Evolutionary conservation across 148 eudicot genomes (phyloP).

Genomic region (Rhododendron henanense): DNA sequence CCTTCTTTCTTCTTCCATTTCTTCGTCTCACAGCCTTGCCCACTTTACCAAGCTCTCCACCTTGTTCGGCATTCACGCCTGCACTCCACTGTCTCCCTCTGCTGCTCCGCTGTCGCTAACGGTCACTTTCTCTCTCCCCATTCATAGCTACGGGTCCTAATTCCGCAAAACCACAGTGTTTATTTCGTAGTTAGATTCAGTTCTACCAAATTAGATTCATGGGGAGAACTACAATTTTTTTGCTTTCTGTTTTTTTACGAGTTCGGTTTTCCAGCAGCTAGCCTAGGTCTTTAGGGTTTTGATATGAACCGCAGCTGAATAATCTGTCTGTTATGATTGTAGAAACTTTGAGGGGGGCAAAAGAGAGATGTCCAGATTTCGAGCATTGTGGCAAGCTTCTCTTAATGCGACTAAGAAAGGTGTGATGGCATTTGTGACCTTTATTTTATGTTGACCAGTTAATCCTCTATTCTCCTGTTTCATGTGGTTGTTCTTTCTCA

Average conservation of each 20-base stretch:
- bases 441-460: not conserved
- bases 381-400: slow-evolving; percentile 75
- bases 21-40: no score
- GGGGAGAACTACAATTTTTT: not conserved
- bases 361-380: slow-evolving; percentile 65
- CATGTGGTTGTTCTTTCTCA: not conserved
- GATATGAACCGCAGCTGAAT: not conserved
- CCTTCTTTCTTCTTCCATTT: not conserved
- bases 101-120: not conserved
- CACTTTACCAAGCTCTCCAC: no score
- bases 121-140: not conserved
- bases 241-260: not conserved
- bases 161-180: not conserved
- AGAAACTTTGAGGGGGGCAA: slow-evolving; percentile 10
- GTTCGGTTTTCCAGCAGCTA: not conserved
- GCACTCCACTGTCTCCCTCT: no score
- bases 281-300: not conserved
- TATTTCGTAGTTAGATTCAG: not conserved
- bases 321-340: not conserved
- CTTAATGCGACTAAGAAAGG: slow-evolving; percentile 85
- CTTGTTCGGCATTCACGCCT: no score
- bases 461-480: not conserved
- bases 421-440: slow-evolving; percentile 5
- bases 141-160: not conserved
- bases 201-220: not conserved